A percentile compares a stretch with the other conserved stretches of the same genome.
Conservation (phyloP, 192 early-diverging fungal genomes). For the Polychytrium aggregatum region DNA sequence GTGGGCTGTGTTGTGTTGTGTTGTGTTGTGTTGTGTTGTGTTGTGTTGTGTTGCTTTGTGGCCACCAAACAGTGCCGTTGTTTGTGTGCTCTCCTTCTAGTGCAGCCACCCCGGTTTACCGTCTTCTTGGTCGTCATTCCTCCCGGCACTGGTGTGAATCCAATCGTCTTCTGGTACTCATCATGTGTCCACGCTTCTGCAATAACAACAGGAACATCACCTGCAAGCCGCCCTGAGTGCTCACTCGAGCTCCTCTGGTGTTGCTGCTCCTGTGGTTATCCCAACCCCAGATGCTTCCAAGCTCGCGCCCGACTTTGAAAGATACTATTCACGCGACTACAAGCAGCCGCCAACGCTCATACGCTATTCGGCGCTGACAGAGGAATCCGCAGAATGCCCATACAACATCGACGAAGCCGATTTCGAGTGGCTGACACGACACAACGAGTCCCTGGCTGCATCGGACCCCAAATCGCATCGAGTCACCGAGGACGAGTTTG, state of each 20-base stretch:
- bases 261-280: conserved; percentile 51
- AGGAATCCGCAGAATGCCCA: conserved; percentile 74
- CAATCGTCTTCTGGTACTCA: no score
- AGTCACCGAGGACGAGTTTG: conserved; percentile 58
- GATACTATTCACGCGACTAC: conserved; percentile 54
- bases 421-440: conserved; percentile 47
- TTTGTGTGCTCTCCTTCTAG: no score
- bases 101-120: no score
- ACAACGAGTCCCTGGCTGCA: background rate
- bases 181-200: no score
- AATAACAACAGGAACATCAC: conserved; percentile 94
- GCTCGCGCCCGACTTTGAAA: conserved; percentile 50
- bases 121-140: no score
- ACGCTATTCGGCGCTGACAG: conserved; percentile 73
- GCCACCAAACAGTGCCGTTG: no score
- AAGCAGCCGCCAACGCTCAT: conserved; percentile 68
- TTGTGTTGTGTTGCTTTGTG: no score
- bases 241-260: conserved; percentile 48
- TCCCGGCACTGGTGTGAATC: no score
- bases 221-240: conserved; percentile 84
- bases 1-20: no score
- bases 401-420: conserved; percentile 90
- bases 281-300: conserved; percentile 86
- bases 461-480: no score
- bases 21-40: no score